Evolutionary conservation across 805 yeast genomes (phyloP), one percentile per base, ranked within the genome.

Genomic region (Nakazawaea sp.): DNA sequence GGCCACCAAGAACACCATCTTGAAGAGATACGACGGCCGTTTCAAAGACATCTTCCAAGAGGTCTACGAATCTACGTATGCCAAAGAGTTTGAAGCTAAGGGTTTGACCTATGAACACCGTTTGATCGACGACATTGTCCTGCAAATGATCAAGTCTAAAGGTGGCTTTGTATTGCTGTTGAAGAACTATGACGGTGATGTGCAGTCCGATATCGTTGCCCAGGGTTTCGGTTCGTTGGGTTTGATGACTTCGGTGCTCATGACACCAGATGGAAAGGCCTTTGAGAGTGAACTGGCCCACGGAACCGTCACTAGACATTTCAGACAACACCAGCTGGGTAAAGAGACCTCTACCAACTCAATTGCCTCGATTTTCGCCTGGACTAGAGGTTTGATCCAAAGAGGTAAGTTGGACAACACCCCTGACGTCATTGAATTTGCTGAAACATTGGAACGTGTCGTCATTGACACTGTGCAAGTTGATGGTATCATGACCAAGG

Each of bases 171-270:
- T 82, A 44, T 72, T 83, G 68, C 90, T 90, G 33, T 66, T 83
- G 67, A 83, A 83, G 60, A 83, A 83, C 60, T 83, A 83, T 54
- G 92, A 83, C 56, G 92, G 92, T 60, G 92, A 83, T 56, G 92
- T 83, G 38, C 87, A 81, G 59, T 76, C 85, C 5, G 92, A 83
- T 57, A 82, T 83, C 45, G 89, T 83, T 39, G 92, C 92, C 4
- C 92, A 83, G 61, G 92, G 92, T 32, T 83, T 83, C 47, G 92
- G 92, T 18, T 82, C 90, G 2, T 65, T 83, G 45, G 92, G 92
- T 37, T 68, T 83, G 46, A 83, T 83, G 92, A 82, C 92, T 8
- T 83, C 92, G 9, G 85, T 78, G 28, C 70, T 83, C 46, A 78
- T 82, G 65, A 79, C 90, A 13, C 89, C 90, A 36, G 90, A 83